These are phyloP conservation scores for Trichosporon sp. DNA, from an alignment of 1,284 basidiomycete genomes.

Conservation along the genomic window DNA sequence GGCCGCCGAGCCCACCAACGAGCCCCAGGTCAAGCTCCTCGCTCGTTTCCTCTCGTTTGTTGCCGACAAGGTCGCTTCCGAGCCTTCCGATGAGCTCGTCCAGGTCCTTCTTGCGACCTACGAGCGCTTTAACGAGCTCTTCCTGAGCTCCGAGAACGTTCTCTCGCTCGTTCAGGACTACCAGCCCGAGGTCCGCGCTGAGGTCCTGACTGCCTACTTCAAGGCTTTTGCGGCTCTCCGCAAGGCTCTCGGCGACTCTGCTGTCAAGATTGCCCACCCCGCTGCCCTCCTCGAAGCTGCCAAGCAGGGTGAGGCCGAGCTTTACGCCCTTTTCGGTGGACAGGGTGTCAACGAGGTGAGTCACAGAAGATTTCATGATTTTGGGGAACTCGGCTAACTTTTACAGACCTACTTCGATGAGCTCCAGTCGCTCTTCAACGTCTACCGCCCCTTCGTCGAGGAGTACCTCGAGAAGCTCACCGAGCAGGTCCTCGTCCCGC, in stretches of 20 bases:
- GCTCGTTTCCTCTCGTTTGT: conserved; percentile 78
- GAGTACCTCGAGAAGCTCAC: conserved; percentile 70
- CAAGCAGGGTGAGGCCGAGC: conserved; percentile 69
- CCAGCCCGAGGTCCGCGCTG: conserved; percentile 73
- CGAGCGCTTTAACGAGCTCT: conserved; percentile 74
- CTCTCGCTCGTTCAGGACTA: conserved; percentile 77
- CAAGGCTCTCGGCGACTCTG: conserved; percentile 60
- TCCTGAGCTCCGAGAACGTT: conserved; percentile 67
- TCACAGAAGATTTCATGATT: conserved; percentile 20
- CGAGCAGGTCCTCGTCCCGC: conserved; percentile 69
- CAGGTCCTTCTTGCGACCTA: conserved; percentile 73
- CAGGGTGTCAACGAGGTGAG: conserved; percentile 90
- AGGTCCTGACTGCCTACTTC: conserved; percentile 79
- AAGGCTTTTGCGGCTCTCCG: conserved; percentile 74
- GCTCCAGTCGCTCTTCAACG: conserved; percentile 86
- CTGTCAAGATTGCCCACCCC: conserved; percentile 66
- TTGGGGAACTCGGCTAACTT: conserved; percentile 32
- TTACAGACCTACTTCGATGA: conserved; percentile 86
- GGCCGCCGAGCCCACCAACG: conserved; percentile 41
- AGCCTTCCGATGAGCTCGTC: conserved; percentile 64
- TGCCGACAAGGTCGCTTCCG: conserved; percentile 65
- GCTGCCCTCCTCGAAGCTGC: conserved; percentile 77
- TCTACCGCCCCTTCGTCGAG: conserved; percentile 81
- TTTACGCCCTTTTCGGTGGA: conserved; percentile 96
- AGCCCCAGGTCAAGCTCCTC: conserved; percentile 74